Evolutionary conservation across 2,329 filamentous ascomycete species (phyloP).

Genomic region (Gremmenia infestans): DNA sequence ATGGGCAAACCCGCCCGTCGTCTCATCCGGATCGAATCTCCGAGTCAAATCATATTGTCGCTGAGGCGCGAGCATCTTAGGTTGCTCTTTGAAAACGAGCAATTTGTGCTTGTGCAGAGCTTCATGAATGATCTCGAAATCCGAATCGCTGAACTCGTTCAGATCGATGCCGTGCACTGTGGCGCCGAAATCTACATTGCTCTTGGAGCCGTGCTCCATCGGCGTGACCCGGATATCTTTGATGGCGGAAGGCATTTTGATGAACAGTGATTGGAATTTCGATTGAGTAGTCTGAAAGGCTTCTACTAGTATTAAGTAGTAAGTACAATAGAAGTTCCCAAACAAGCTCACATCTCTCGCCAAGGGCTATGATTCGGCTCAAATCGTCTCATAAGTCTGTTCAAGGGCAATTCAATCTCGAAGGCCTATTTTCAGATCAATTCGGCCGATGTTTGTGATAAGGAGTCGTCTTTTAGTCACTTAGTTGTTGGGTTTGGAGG

Average conservation of each 20-base stretch:
- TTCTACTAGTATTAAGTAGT: too few species aligned
- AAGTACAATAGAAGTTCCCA: too few species aligned
- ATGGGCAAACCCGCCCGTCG: constrained; percentile 35
- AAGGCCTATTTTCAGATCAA: not conserved
- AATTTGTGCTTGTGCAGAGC: constrained; percentile 34
- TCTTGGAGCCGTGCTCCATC: constrained; percentile 24
- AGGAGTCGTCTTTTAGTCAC: not conserved
- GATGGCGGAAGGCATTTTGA: constrained; percentile 27
- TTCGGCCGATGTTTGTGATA: not conserved
- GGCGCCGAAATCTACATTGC: constrained; percentile 34
- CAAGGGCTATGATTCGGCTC: too few species aligned
- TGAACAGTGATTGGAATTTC: constrained; percentile 5
- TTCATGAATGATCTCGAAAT: constrained; percentile 32
- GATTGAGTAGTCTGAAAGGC: not conserved
- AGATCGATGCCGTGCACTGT: constrained; percentile 34
- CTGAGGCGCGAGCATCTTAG: constrained; percentile 32
- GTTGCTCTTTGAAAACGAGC: constrained; percentile 36
- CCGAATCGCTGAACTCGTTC: constrained; percentile 33
- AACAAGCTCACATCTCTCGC: too few species aligned
- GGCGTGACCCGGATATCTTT: constrained; percentile 26
- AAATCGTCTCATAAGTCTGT: too few species aligned
- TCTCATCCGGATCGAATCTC: constrained; percentile 32
- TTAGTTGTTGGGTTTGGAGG: not conserved
- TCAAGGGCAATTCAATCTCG: too few species aligned
- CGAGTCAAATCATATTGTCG: constrained; percentile 34